A percentile compares a stretch with the other conserved stretches of the same genome.
These are phyloP conservation scores for Lagerstroemia speciosa DNA, from an alignment of 345 rosid genomes.

Conservation along the genomic window DNA sequence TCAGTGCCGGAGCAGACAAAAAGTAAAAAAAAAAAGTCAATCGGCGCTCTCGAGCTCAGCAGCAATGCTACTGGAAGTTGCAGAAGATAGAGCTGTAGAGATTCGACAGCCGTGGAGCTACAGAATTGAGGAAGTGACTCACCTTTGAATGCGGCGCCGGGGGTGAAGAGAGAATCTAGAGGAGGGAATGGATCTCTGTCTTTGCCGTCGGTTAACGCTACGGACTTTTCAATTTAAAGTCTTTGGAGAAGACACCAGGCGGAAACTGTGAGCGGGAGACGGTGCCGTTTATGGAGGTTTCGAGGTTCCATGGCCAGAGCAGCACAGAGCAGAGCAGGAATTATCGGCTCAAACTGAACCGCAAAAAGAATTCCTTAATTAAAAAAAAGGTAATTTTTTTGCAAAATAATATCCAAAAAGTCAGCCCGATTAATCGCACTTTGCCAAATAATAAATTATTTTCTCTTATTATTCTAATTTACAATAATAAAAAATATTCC, in stretches of 20 bases:
- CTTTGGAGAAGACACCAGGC: background rate
- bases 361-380: no score
- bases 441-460: no score
- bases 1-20: background rate
- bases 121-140: background rate
- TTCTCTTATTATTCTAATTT: no score
- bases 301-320: background rate
- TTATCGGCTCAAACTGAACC: background rate
- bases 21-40: background rate
- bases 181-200: background rate
- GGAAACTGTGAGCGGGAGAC: background rate
- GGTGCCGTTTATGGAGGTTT: background rate
- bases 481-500: no score
- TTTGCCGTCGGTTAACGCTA: slow-evolving; percentile 7
- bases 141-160: background rate
- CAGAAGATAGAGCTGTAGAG: background rate
- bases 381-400: no score
- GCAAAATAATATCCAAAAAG: no score
- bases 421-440: no score
- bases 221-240: background rate
- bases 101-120: background rate
- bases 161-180: background rate
- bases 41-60: background rate
- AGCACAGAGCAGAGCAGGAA: background rate
- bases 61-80: background rate